Evolutionary conservation across 1,284 basidiomycete genomes (phyloP), one percentile per base, ranked within the genome.

Genomic region (Vanrija humicola): DNA sequence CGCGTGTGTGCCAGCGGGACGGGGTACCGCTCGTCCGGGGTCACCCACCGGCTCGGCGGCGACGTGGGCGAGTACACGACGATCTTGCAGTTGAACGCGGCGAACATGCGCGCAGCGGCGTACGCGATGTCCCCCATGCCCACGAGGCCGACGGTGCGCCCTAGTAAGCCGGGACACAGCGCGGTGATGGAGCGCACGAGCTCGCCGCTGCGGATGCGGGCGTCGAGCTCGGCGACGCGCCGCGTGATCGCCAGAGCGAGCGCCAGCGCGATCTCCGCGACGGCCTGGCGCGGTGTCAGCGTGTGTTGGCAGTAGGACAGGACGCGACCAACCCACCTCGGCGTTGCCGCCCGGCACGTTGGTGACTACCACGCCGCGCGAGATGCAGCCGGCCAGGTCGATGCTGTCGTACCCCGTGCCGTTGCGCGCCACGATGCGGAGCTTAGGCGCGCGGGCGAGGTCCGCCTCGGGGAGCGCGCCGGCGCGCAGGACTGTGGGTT

Each of bases 141-240:
- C 3, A 79, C 64, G 16, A 78, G 49, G 0, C 77, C 77, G 2
- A 79, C 54, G 0, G 61, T 70, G 56, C 72, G 73, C 15, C 71
- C 71, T 18, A 74, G 64, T 15, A 88, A 72, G 0, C 74, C 70
- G 1, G 66, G 66, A 0, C 70, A 54, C 3, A 77, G 58, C 12
- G 62, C 69, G 0, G 79, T 80, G 43, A 82, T 76, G 0, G 84
- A 82, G 1, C 84, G 70, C 3, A 79, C 74, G 4, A 77, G 78
- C 64, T 87, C 84, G 80, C 86, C 86, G 23, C 76, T 76, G 7
- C 79, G 72, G 45, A 82, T 81, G 28, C 79, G 73, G 0, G 70
- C 66, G 66, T 81, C 81, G 14, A 81, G 67, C 64, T 82, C 81
- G 16, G 73, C 74, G 56, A 86, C 78, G 59, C 86, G 83, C 1